These are phyloP conservation scores for Solanum clarkiae DNA, from an alignment of 257 asterid genomes.

Conservation along the genomic window DNA sequence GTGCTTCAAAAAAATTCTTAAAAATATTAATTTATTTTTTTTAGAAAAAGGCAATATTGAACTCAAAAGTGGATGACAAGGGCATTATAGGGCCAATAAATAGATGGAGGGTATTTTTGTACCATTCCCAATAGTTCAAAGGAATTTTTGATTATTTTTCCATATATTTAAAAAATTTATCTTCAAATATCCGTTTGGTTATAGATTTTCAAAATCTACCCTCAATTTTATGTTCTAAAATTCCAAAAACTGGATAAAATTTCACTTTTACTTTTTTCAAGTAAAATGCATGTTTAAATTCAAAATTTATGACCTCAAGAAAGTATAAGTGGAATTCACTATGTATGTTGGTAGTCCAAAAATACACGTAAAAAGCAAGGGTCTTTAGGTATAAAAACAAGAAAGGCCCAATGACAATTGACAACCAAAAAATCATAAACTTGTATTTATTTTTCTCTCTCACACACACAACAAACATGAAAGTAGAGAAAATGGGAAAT, in stretches of 20 bases:
- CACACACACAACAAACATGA: background rate
- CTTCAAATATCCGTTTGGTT: background rate
- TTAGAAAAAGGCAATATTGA: too few species aligned
- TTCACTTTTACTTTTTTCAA: background rate
- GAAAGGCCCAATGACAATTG: background rate
- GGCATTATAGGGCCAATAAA: too few species aligned
- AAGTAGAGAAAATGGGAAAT: background rate
- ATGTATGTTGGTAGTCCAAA: background rate
- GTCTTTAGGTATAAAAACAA: background rate
- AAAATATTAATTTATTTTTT: too few species aligned
- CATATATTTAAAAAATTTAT: too few species aligned
- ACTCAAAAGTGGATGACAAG: too few species aligned
- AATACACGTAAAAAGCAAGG: background rate
- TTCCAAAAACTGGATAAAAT: background rate
- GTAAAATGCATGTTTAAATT: too few species aligned
- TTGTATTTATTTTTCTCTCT: background rate
- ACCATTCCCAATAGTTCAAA: too few species aligned
- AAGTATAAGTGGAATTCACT: too few species aligned
- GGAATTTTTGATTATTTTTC: rapidly evolving
- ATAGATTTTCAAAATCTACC: background rate
- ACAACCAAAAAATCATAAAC: background rate
- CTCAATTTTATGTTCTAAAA: too few species aligned
- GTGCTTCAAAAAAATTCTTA: too few species aligned
- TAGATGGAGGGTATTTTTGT: too few species aligned
- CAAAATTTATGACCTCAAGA: too few species aligned